Conservation (phyloP, 129 eudicot species). For the Flaveria sonorensis region DNA sequence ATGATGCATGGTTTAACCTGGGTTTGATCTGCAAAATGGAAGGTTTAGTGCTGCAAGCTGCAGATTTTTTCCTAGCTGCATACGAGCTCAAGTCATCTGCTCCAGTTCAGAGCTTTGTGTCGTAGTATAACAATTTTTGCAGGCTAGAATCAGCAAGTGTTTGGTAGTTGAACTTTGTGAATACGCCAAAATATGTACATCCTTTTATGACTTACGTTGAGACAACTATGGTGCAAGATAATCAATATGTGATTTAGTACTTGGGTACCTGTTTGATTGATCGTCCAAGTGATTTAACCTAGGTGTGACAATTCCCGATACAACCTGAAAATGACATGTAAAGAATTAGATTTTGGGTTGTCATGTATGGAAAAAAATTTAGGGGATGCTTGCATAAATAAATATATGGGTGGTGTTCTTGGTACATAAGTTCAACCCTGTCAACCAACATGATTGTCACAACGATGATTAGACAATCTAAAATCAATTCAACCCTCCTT, state of each 20-base stretch:
- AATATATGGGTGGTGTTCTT: too few relatives aligned
- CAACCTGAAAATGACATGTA: not conserved
- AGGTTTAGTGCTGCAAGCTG: conserved; percentile 77
- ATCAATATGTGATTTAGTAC: not conserved
- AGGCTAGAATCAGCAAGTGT: conserved; percentile 21
- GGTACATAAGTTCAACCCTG: too few relatives aligned
- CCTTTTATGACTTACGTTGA: conserved; percentile 25
- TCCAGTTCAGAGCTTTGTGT: conserved; percentile 68
- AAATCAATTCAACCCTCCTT: not conserved
- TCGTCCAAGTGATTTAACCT: not conserved
- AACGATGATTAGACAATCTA: not conserved
- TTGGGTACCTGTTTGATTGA: not conserved
- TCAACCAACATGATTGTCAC: not conserved
- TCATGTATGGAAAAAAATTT: too few relatives aligned
- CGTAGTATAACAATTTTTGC: not conserved
- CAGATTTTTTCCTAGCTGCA: conserved; percentile 94
- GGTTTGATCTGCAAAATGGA: conserved; percentile 76
- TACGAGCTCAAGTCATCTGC: conserved; percentile 79
- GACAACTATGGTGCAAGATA: conserved; percentile 6
- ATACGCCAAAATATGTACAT: conserved; percentile 31
- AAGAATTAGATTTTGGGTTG: not conserved
- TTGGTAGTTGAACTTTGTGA: conserved; percentile 34
- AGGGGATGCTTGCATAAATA: not conserved
- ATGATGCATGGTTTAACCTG: conserved; percentile 78
- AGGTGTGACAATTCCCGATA: not conserved